These are phyloP conservation scores for Leptodontidium sp. DNA, from an alignment of 2,329 filamentous ascomycete genomes.

Conservation along the genomic window DNA sequence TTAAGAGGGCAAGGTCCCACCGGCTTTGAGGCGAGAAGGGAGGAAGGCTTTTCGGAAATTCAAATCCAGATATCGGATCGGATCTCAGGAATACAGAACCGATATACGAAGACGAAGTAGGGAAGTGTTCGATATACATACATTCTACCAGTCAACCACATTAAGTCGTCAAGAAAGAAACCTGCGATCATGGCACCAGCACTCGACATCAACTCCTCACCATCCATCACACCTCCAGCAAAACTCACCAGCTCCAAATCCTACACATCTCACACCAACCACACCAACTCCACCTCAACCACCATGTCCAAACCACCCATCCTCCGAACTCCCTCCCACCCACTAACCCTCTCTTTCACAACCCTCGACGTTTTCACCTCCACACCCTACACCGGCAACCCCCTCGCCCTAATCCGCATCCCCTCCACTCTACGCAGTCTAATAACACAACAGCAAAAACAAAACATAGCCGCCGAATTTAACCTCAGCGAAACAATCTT, in stretches of 20 bases:
- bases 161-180: neutral
- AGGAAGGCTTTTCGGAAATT: neutral
- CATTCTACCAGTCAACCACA: neutral
- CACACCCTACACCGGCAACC: constrained; percentile 62
- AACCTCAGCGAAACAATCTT: constrained; percentile 72
- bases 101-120: neutral
- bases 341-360: constrained; percentile 49
- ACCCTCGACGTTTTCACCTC: constrained; percentile 67
- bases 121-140: neutral
- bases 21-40: neutral
- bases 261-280: neutral
- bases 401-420: constrained; percentile 65
- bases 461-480: constrained; percentile 67
- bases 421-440: constrained; percentile 50
- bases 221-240: neutral
- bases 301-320: neutral
- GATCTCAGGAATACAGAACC: neutral
- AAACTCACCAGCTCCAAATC: neutral
- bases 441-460: constrained; percentile 62
- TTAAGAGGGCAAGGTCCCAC: neutral
- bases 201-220: neutral
- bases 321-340: neutral
- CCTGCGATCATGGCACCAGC: constrained; percentile 3
- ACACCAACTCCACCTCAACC: neutral
- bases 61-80: neutral